Evolutionary conservation across 2,329 filamentous ascomycete species (phyloP).

Genomic region (Blastomyces gilchristii): DNA sequence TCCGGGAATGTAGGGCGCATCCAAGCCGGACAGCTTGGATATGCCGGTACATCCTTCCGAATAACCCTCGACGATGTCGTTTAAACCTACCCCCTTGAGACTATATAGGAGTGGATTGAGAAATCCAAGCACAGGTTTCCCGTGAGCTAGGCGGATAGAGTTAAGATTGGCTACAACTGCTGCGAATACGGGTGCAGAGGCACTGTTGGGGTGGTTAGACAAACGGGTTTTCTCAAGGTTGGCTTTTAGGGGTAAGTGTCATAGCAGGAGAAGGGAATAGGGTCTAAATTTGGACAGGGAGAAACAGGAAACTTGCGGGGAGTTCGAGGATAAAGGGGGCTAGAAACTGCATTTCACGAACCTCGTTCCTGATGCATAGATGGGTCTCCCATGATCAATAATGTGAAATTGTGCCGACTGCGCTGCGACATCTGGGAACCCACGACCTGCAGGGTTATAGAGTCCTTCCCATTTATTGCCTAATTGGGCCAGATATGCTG

Average conservation of each 20-base stretch:
- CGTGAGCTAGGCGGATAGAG: constrained; percentile 47
- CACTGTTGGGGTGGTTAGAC: constrained; percentile 27
- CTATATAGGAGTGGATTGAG: constrained; percentile 54
- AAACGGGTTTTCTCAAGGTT: constrained; percentile 8
- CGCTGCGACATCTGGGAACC: constrained; percentile 52
- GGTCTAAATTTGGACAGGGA: not conserved
- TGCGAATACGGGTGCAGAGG: constrained; percentile 53
- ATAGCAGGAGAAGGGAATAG: not conserved
- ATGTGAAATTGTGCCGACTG: constrained; percentile 40
- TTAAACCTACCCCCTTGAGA: constrained; percentile 36
- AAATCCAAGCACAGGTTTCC: constrained; percentile 47
- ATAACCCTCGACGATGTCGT: constrained; percentile 40
- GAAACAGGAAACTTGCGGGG: not conserved
- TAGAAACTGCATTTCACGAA: constrained; percentile 11
- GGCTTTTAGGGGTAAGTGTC: too few relatives aligned
- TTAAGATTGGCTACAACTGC: constrained; percentile 57
- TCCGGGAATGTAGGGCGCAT: constrained; percentile 33
- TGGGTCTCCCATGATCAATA: constrained; percentile 28
- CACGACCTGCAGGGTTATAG: constrained; percentile 46
- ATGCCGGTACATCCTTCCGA: constrained; percentile 38
- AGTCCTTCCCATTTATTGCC: constrained; percentile 36
- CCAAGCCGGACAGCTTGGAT: constrained; percentile 28
- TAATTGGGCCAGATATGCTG: constrained; percentile 34
- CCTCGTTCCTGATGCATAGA: constrained; percentile 41
- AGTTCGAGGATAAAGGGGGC: not conserved